Base-by-base conservation (phyloP, 2,329 filamentous ascomycete genomes). In the Pochonia chlamydosporia region DNA sequence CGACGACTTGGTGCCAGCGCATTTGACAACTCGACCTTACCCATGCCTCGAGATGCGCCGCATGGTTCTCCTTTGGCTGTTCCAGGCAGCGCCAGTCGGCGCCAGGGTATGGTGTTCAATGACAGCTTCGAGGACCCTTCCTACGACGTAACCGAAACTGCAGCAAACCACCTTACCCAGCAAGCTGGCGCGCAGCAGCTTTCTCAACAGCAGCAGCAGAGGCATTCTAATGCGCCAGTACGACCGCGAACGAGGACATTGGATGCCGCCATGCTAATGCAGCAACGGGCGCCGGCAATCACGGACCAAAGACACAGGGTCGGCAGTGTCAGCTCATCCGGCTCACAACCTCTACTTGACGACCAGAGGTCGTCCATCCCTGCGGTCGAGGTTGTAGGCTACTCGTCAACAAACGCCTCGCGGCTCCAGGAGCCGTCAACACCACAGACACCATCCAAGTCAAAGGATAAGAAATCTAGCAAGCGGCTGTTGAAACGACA, bases 291-390 rank as follows among this genome's bases (percentile, higher is more conserved):
- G 11, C 59, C 66, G 30, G 60, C 66, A n/a, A 54, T 63, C 4
- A 49, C 61, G 30, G 77, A 81, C 49, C 74, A 69, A 55, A 77
- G 85, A 44, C 79, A 83, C 56, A 76, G 85, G 44, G 79, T 89
- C 37, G 83, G 85, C 43, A 89, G 85, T 24, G 79, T 89, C 56
- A 83, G 85, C 55, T 84, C 83, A 30, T 74, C 81, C 7, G 60
- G 73, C 4, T 77, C 81, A 4, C 71, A 78, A 41, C 70, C 73
- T 43, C 72, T 75, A 42, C 66, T 73, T 49, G 75, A 79, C 20
- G 75, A 78, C 35, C 66, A 70, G 48, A 71, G 68, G 46, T 54
- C 65, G 18, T 60, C 68, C 20, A 60, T 66, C 21, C 63, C 68
- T n/a, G 61, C 66, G 10, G 59, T 69, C 10, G 72, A 76, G 50